Evolutionary conservation across 2,329 filamentous ascomycete genomes (phyloP).

Genomic region (Onygenales sp.): DNA sequence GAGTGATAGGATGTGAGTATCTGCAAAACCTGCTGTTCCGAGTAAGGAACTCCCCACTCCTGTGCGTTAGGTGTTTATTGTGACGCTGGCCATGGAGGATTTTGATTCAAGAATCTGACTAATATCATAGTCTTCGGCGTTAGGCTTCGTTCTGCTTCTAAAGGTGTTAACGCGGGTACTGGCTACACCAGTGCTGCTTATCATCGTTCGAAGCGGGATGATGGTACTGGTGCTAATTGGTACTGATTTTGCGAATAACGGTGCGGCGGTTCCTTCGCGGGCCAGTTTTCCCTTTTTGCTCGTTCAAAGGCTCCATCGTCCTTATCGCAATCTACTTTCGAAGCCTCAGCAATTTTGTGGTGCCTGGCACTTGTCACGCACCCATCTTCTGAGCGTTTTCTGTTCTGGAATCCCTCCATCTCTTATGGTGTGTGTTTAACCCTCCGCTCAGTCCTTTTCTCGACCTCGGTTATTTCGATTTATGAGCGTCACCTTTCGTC

Average conservation of each 20-base stretch:
- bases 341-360: constrained; percentile 4
- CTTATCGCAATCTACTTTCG: constrained; percentile 7
- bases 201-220: constrained; percentile 45
- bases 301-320: constrained; percentile 5
- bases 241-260: constrained; percentile 29
- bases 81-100: constrained; percentile 64
- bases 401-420: constrained; percentile 12
- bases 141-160: constrained; percentile 77
- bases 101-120: constrained; percentile 66
- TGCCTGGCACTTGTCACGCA: constrained; percentile 3
- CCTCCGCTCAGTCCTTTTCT: constrained; percentile 7
- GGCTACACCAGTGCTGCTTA: constrained; percentile 31
- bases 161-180: constrained; percentile 50
- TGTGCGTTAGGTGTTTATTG: constrained; percentile 72
- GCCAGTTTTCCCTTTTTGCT: constrained; percentile 1
- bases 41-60: constrained; percentile 78
- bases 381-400: constrained; percentile 5
- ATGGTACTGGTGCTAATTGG: constrained; percentile 41
- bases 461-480: constrained; percentile 4
- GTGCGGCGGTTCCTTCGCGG: constrained; percentile 15
- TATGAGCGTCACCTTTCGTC: constrained; percentile 14
- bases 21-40: constrained; percentile 59
- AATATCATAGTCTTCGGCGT: constrained; percentile 74
- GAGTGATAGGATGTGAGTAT: constrained; percentile 95
- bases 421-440: constrained; percentile 9